A percentile compares a stretch with the other conserved stretches of the same genome.
phyloP scores from a whole-genome alignment of 331 rosid genomes.

The Arachis monticola region DNA sequence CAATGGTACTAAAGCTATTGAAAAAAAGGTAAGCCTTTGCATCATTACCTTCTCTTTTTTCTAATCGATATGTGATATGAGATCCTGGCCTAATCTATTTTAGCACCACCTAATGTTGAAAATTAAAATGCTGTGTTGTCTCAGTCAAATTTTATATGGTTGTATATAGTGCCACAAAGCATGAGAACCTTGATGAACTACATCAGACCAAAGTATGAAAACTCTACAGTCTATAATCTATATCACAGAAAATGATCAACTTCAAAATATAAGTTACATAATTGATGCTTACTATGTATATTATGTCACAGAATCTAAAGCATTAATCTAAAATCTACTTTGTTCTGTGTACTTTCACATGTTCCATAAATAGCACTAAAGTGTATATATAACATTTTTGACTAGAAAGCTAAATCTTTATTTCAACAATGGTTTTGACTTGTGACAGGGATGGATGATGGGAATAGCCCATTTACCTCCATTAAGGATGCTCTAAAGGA shows the following conservation, averaged over 20 bases:
- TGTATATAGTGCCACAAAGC: slow-evolving; percentile 87
- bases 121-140: not conserved
- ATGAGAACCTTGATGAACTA: slow-evolving; percentile 86
- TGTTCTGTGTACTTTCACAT: too few relatives aligned
- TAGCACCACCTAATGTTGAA: not conserved
- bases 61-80: not conserved
- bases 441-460: slow-evolving; percentile 89
- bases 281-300: not conserved
- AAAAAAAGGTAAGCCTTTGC: slow-evolving; percentile 60
- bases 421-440: slow-evolving; percentile 9
- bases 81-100: not conserved
- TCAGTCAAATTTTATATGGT: slow-evolving; percentile 94
- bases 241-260: slow-evolving; percentile 92
- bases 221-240: slow-evolving; percentile 57
- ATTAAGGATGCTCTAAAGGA: slow-evolving; percentile 75
- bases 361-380: not conserved
- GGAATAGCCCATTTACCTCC: slow-evolving; percentile 55
- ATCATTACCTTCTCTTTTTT: not conserved
- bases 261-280: slow-evolving; percentile 17
- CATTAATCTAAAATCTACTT: not conserved
- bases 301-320: not conserved
- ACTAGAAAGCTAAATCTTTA: slow-evolving; percentile 15
- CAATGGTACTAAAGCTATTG: slow-evolving; percentile 64
- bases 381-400: not conserved
- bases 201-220: slow-evolving; percentile 77